Evolutionary conservation across 495 filamentous ascomycete species (phyloP), one percentile per base, ranked within the genome.

Genomic region (Eremomyces bilateralis): DNA sequence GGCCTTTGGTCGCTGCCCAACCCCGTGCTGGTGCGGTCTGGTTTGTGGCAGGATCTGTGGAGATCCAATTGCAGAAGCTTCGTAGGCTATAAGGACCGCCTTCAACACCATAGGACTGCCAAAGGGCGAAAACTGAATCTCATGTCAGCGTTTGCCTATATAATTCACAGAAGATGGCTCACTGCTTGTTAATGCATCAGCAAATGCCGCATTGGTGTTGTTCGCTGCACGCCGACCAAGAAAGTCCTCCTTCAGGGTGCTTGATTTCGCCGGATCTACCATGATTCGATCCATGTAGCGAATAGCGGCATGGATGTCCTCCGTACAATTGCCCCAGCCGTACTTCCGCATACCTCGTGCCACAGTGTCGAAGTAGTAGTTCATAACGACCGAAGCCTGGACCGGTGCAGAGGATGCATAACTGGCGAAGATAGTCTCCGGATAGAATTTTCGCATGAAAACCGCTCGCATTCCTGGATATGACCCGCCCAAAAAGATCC

Each of bases 401-500:
- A 65, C 57, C 0, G 67, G 65, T 2, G 67, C 67, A 0, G 67
- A 71, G 0, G 69, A 66, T 2, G 69, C 57, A 40, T 44, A 71
- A 0, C 62, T 46, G 0, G 66, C 60, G 39, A 50, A 67, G 21
- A 73, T 66, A 3, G 64, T 71, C 4, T 67, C 58, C 0, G 69
- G 69, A 34, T 71, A 71, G 33, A 57, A 48, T 8, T 64, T 46
- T 13, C 69, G 63, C 41, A 62, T 58, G 33, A 70, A 58, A 0
- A 67, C 65, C 0, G 63, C 55, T 2, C 67, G 59, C 41, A 62
- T 62, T 1, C 68, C 69, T 3, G 69, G 48, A 45, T 73, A 72
- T 6, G 64, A 69, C 6, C 64, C 67, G 29, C 69, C 69, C 1
- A 71, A 34, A 51, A 70, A 65, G 20, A 73, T 47, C 67, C 69